These are phyloP conservation scores for Akanthomyces uredinophilus DNA, from an alignment of 2,329 filamentous ascomycete genomes.

Conservation along the genomic window DNA sequence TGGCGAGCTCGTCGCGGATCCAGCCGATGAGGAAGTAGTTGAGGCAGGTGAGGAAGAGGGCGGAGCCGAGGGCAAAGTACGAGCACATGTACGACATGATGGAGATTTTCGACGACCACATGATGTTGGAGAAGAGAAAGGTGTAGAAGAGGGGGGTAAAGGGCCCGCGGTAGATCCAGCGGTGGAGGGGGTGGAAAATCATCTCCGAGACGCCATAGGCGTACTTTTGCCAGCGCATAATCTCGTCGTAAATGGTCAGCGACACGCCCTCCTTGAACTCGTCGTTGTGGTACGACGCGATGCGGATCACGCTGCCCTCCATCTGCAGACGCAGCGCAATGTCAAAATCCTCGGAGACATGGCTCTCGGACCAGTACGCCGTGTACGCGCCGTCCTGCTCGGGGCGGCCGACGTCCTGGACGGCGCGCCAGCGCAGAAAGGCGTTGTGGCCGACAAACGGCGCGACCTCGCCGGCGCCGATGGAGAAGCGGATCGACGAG, in stretches of 20 bases:
- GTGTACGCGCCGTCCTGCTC: conserved; percentile 52
- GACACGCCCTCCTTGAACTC: conserved; percentile 72
- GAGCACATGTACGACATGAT: conserved; percentile 68
- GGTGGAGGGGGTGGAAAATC: conserved; percentile 60
- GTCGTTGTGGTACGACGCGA: conserved; percentile 63
- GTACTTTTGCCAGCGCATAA: conserved; percentile 69
- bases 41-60: conserved; percentile 59
- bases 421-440: conserved; percentile 59
- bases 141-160: conserved; percentile 60
- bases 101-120: conserved; percentile 62
- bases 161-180: conserved; percentile 57
- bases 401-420: conserved; percentile 33
- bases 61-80: conserved; percentile 65
- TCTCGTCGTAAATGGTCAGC: conserved; percentile 66
- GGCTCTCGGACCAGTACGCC: conserved; percentile 69
- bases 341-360: conserved; percentile 75
- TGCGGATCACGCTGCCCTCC: conserved; percentile 60
- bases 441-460: conserved; percentile 78
- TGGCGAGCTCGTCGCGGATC: conserved; percentile 62
- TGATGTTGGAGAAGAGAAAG: conserved; percentile 58
- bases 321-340: conserved; percentile 68
- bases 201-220: conserved; percentile 68
- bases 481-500: conserved; percentile 64
- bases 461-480: conserved; percentile 65
- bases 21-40: conserved; percentile 71